phyloP scores from a whole-genome alignment of 2,329 filamentous ascomycete genomes.

The Immersiporthe knoxdaviesiana region DNA sequence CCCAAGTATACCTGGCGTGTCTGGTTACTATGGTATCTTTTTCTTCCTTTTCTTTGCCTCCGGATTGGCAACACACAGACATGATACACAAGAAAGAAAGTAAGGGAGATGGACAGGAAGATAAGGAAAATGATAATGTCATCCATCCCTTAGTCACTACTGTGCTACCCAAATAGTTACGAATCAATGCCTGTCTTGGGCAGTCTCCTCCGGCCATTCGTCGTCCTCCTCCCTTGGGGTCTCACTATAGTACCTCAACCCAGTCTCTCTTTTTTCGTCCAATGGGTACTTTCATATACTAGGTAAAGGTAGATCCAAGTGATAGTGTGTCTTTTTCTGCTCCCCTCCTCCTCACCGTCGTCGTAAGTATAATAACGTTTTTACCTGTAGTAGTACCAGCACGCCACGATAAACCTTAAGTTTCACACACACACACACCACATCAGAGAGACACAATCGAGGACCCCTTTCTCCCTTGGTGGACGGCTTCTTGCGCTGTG shows the following conservation, averaged over 20 bases:
- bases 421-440: slow-evolving; percentile 9
- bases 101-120: no score
- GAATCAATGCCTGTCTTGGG: neutral
- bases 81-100: neutral
- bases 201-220: neutral
- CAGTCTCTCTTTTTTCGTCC: neutral
- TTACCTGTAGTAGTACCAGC: neutral
- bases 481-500: slow-evolving; percentile 31
- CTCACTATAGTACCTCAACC: neutral
- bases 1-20: neutral
- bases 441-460: neutral
- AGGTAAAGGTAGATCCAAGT: neutral
- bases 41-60: neutral
- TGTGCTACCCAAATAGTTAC: neutral
- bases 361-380: neutral
- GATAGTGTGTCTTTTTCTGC: neutral
- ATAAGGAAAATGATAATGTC: neutral
- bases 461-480: neutral
- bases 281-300: neutral
- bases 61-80: neutral
- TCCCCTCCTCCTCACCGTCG: neutral
- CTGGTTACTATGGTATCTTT: neutral
- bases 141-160: neutral
- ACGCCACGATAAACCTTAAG: slow-evolving; percentile 17
- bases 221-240: neutral